Percentiles rank a stretch among this genome's conserved stretches.
Conservation (phyloP, 2,329 filamentous ascomycete species). For the Rutstroemia sp. region DNA sequence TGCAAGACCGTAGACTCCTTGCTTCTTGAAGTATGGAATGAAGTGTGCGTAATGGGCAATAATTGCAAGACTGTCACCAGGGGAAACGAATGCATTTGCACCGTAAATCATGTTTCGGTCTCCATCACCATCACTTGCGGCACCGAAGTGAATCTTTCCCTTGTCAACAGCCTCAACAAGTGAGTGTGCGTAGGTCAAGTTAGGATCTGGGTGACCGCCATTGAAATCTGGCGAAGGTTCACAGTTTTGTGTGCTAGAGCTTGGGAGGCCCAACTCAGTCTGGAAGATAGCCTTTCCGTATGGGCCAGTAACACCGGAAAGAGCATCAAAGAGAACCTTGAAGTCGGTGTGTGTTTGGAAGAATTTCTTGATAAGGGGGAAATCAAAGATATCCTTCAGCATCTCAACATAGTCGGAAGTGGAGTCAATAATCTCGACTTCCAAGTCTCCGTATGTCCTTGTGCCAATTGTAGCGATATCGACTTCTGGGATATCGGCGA, state of each 20-base stretch:
- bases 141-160: conserved; percentile 87
- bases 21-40: conserved; percentile 97
- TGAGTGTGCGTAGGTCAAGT: conserved; percentile 93
- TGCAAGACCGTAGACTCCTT: conserved; percentile 90
- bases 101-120: conserved; percentile 99
- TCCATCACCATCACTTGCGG: conserved; percentile 92
- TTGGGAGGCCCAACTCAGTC: conserved; percentile 78
- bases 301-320: conserved; percentile 89
- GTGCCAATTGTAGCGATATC: conserved; percentile 79
- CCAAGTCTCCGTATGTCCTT: conserved; percentile 74
- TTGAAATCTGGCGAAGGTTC: conserved; percentile 89
- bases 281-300: conserved; percentile 95
- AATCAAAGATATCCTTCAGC: conserved; percentile 99
- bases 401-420: conserved; percentile 86
- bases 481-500: conserved; percentile 77
- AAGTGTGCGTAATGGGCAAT: conserved; percentile 95
- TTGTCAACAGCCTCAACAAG: conserved; percentile 91
- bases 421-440: conserved; percentile 94
- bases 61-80: conserved; percentile 94
- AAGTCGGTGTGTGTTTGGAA: conserved; percentile 81
- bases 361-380: conserved; percentile 91
- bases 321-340: conserved; percentile 92
- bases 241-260: conserved; percentile 81
- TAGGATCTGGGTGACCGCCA: conserved; percentile 94
- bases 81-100: conserved; percentile 91